Percentiles rank a stretch among this genome's conserved stretches.
Evolutionary conservation across 345 rosid genomes (phyloP).

Genomic region (Corchorus capsularis): DNA sequence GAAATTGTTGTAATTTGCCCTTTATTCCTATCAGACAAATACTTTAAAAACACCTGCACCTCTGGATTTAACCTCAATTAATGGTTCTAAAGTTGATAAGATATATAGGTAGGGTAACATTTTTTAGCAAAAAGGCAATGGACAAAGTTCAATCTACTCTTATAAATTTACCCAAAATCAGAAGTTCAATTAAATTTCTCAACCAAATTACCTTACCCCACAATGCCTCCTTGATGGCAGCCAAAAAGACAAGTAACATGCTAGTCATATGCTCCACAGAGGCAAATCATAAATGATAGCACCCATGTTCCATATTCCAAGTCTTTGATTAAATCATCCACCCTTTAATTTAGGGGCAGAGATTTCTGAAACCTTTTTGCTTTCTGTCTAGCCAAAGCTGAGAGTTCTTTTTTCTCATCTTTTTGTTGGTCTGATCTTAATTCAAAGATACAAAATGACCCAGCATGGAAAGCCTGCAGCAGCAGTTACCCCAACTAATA

Average conservation of each 20-base stretch:
- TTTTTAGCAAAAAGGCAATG: neutral
- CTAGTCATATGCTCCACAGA: neutral
- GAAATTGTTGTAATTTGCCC: too few relatives aligned
- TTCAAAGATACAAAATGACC: neutral
- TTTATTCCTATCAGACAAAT: too few relatives aligned
- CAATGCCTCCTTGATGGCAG: neutral
- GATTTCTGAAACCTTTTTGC: neutral
- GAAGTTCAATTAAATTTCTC: neutral
- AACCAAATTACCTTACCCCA: neutral
- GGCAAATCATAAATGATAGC: neutral
- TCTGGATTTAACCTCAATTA: neutral
- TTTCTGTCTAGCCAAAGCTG: neutral
- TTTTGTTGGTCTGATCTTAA: neutral
- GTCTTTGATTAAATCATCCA: neutral
- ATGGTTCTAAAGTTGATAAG: neutral
- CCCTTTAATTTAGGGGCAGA: constrained; percentile 15
- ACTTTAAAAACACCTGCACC: too few relatives aligned
- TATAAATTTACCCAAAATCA: neutral
- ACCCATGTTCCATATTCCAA: neutral
- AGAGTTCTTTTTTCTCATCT: neutral
- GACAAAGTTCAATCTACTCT: neutral
- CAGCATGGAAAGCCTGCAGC: constrained; percentile 11
- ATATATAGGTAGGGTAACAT: neutral
- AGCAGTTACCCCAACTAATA: neutral
- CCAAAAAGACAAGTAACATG: neutral